phyloP scores from a whole-genome alignment of 1,284 basidiomycete genomes.

The Xerocomus nothofagi region DNA sequence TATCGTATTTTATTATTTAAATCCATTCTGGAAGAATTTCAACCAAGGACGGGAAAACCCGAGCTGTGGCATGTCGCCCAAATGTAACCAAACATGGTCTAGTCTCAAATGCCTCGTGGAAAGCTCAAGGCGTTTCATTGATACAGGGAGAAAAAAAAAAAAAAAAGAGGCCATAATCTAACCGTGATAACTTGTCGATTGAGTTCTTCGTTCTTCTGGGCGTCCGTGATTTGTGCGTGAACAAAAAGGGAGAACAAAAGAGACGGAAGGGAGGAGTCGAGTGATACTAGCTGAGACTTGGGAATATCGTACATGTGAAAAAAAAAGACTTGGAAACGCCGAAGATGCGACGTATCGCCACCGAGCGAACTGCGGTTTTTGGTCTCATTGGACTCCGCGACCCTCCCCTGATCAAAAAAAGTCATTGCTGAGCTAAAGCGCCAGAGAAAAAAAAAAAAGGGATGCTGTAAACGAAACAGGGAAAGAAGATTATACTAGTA shows the following conservation, averaged over 20 bases:
- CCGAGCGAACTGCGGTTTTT: no score
- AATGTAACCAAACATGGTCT: slow-evolving; percentile 21
- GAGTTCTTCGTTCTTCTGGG: background rate
- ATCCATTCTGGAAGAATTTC: no score
- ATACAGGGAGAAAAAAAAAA: no score
- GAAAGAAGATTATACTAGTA: background rate
- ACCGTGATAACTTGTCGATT: slow-evolving; percentile 24
- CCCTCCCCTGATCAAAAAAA: no score
- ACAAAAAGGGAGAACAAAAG: background rate
- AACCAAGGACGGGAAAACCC: background rate
- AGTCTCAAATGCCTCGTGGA: slow-evolving; percentile 26
- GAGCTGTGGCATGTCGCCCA: slow-evolving; percentile 2
- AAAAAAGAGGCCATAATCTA: slow-evolving; percentile 20
- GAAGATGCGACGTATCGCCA: no score
- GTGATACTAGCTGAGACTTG: no score
- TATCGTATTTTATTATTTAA: background rate
- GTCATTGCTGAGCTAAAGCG: no score
- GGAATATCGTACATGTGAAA: no score
- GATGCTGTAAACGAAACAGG: background rate
- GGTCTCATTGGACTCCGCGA: no score
- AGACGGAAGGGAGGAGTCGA: background rate
- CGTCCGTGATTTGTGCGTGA: background rate
- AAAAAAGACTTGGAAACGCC: no score
- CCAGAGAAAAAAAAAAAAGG: background rate
- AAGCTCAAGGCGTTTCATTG: slow-evolving; percentile 15